phyloP scores from a whole-genome alignment of 371 early-diverging fungal genomes.

The Mucor piriformis region DNA sequence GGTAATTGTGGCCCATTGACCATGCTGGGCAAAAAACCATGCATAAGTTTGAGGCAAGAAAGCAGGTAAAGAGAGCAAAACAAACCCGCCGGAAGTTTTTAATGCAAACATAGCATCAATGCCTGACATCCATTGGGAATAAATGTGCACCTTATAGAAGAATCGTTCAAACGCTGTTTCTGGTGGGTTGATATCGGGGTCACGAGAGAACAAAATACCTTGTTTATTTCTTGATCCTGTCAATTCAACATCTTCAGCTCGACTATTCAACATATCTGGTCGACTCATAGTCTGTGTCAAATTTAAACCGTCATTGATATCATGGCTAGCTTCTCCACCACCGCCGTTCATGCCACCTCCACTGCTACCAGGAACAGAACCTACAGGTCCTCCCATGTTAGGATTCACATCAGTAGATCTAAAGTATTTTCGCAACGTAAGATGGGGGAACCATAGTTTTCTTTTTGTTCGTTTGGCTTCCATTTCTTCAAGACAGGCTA shows the following conservation, averaged over 20 bases:
- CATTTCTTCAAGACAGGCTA: constrained; percentile 22
- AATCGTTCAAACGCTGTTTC: constrained; percentile 27
- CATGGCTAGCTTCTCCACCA: background rate
- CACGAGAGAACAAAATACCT: constrained; percentile 24
- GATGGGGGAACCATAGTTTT: constrained; percentile 29
- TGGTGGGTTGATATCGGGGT: constrained; percentile 51
- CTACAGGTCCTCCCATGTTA: constrained; percentile 22
- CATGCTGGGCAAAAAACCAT: constrained; percentile 46
- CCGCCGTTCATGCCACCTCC: too few relatives aligned
- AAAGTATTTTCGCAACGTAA: constrained; percentile 33
- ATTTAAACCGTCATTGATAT: background rate
- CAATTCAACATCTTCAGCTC: background rate
- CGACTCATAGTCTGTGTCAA: constrained; percentile 19
- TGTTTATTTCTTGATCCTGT: background rate
- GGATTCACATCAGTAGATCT: constrained; percentile 20
- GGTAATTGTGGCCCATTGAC: constrained; percentile 50
- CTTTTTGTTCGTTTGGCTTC: constrained; percentile 21
- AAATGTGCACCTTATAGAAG: constrained; percentile 19
- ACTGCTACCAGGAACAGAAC: background rate
- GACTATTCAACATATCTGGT: background rate
- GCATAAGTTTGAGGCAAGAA: constrained; percentile 30
- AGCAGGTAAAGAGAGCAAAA: constrained; percentile 38
- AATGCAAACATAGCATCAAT: constrained; percentile 34
- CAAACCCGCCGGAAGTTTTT: constrained; percentile 43
- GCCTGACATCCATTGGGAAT: constrained; percentile 30